Evolutionary conservation across 2,329 filamentous ascomycete genomes (phyloP).

Genomic region (Fusarium paranaense): DNA sequence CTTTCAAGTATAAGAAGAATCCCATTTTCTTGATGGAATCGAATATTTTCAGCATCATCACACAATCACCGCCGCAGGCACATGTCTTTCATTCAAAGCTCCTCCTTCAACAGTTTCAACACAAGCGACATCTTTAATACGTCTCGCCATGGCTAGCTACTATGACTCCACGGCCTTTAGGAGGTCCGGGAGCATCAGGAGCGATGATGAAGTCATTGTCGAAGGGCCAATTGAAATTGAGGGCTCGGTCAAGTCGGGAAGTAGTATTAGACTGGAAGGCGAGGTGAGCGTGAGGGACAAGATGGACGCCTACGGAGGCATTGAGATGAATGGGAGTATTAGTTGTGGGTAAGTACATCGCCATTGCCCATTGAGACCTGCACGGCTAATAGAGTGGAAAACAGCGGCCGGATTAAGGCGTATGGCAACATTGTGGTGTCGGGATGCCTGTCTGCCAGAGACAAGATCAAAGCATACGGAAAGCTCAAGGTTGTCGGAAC

Average conservation of each 20-base stretch:
- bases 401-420: constrained; percentile 58
- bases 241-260: constrained; percentile 59
- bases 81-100: not conserved
- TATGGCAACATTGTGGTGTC: constrained; percentile 59
- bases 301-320: constrained; percentile 60
- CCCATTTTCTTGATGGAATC: not conserved
- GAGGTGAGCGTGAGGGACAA: constrained; percentile 58
- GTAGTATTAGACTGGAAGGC: constrained; percentile 57
- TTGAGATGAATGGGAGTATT: constrained; percentile 56
- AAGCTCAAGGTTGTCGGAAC: constrained; percentile 58
- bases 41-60: not conserved
- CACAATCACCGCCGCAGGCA: not conserved
- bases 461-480: constrained; percentile 60
- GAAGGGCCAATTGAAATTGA: constrained; percentile 60
- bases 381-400: not conserved
- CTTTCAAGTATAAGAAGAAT: not conserved
- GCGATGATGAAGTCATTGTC: constrained; percentile 55
- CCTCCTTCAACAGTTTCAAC: not conserved
- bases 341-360: constrained; percentile 54
- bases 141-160: constrained; percentile 42
- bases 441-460: constrained; percentile 53
- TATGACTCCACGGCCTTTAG: constrained; percentile 42
- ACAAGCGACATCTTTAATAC: not conserved
- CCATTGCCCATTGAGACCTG: not conserved
- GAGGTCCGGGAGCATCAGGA: constrained; percentile 55